Conservation (phyloP, 2,329 filamentous ascomycete genomes). For the Fusarium illudens region DNA sequence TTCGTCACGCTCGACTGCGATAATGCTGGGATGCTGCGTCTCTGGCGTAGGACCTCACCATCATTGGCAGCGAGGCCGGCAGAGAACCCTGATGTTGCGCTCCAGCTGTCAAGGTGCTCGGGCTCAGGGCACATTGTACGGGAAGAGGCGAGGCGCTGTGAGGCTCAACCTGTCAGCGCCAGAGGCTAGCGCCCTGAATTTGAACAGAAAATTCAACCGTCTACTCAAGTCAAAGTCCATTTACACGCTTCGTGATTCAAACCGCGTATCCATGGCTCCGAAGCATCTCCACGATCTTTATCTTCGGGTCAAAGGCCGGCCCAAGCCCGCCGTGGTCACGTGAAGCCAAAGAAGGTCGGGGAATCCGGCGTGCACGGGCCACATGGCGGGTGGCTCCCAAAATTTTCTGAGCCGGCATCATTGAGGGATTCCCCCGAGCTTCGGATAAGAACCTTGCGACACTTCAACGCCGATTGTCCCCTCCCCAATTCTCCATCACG, state of each 20-base stretch:
- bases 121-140: background rate
- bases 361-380: conserved; percentile 38
- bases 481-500: conserved; percentile 27
- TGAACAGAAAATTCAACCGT: background rate
- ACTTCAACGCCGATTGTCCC: conserved; percentile 27
- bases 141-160: background rate
- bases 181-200: background rate
- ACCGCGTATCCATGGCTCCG: background rate
- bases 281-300: background rate
- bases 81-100: background rate
- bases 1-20: background rate
- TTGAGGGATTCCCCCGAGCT: conserved; percentile 34
- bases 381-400: conserved; percentile 40
- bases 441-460: conserved; percentile 40
- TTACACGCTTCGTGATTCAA: background rate
- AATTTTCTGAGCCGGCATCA: conserved; percentile 42
- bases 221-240: background rate
- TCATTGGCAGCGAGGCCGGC: background rate
- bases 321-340: conserved; percentile 18
- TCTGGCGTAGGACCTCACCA: background rate
- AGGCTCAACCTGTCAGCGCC: background rate
- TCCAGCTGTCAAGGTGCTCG: background rate
- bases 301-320: conserved; percentile 3
- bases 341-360: conserved; percentile 28
- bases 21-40: background rate